Conservation (phyloP, 148 eudicot genomes). For the Tetragonia tetragonoides region DNA sequence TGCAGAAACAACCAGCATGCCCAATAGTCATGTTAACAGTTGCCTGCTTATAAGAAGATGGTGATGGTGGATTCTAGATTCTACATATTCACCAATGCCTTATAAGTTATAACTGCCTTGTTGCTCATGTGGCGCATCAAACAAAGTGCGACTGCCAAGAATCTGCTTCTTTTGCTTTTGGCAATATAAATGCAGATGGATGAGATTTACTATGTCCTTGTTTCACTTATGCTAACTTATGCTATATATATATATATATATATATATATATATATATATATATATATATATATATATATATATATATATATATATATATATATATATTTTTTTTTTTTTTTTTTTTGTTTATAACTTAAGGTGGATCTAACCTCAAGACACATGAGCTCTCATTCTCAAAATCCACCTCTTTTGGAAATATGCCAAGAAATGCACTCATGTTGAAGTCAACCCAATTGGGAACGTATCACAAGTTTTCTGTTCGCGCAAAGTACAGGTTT, state of each 20-base stretch:
- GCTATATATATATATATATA: neutral
- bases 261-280: neutral
- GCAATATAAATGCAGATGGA: neutral
- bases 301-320: neutral
- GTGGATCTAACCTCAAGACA: slow-evolving; percentile 43
- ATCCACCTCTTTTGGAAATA: slow-evolving; percentile 30
- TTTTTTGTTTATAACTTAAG: slow-evolving; percentile 25
- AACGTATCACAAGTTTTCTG: slow-evolving; percentile 30
- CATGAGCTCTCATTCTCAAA: slow-evolving; percentile 30
- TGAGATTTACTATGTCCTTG: neutral
- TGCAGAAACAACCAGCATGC: neutral
- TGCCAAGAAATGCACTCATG: slow-evolving; percentile 27
- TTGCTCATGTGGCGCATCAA: neutral
- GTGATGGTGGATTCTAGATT: neutral
- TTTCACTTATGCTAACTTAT: neutral
- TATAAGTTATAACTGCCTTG: neutral
- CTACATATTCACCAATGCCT: neutral
- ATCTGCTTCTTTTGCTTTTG: neutral
- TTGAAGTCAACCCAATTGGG: slow-evolving; percentile 34
- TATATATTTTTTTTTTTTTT: neutral
- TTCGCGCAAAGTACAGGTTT: slow-evolving; percentile 51
- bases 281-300: neutral
- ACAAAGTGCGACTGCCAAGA: neutral
- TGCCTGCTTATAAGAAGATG: neutral
- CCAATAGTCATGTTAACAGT: neutral